Conservation (phyloP, 768 basidiomycete species). For the Mycena chlorophos region DNA sequence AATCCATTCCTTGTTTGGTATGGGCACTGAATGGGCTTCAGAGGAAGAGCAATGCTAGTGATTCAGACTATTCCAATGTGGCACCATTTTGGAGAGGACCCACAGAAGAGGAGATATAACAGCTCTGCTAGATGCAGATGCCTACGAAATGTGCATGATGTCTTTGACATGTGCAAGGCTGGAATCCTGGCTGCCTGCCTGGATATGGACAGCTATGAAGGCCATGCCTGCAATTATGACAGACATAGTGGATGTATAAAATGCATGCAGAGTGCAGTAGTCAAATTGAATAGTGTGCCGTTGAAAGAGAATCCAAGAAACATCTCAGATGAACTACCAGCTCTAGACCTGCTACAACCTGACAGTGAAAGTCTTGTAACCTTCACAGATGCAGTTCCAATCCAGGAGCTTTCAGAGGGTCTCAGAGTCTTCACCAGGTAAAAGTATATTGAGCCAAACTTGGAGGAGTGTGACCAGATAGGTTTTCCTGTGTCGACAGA, state of each 20-base stretch:
- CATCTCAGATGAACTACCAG: neutral
- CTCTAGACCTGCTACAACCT: neutral
- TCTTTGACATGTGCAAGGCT: neutral
- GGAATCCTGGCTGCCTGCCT: neutral
- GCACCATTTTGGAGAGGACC: constrained; percentile 27
- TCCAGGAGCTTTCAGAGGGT: neutral
- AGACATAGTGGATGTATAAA: neutral
- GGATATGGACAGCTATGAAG: neutral
- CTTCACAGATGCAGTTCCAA: too few species aligned
- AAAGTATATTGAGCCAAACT: neutral
- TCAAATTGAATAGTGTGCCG: neutral
- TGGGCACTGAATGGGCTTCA: too few species aligned
- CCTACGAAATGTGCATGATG: neutral
- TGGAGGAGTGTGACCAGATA: neutral
- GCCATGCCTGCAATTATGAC: neutral
- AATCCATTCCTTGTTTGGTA: too few species aligned
- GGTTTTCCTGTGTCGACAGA: neutral
- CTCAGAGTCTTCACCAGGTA: neutral
- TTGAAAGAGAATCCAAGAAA: neutral
- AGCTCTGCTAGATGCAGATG: neutral
- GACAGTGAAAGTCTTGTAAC: too few species aligned
- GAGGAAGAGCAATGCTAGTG: too few species aligned
- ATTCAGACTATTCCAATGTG: constrained; percentile 30
- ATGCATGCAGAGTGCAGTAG: neutral
- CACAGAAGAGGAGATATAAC: neutral